These are phyloP conservation scores for Macroventuria anomochaeta DNA, from an alignment of 2,329 filamentous ascomycete genomes.

Conservation along the genomic window DNA sequence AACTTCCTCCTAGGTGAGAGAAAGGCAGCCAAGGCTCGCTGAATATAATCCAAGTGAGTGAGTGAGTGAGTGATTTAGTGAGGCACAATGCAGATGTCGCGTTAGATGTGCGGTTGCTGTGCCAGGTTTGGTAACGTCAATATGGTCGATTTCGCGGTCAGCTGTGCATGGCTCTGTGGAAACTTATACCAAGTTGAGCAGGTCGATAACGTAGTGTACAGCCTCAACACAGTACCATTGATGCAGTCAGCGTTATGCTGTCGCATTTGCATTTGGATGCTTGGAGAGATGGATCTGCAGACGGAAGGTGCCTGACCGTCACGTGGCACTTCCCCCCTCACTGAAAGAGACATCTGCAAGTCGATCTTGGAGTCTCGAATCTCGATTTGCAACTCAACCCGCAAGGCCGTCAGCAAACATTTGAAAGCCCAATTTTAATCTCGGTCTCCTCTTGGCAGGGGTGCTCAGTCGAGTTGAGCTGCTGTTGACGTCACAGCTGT, in stretches of 20 bases:
- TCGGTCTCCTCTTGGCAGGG: slow-evolving; percentile 12
- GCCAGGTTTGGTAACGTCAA: no score
- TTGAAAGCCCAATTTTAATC: slow-evolving; percentile 8
- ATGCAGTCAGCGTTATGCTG: neutral
- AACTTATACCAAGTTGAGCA: no score
- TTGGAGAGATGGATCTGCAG: slow-evolving; percentile 2
- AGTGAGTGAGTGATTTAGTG: no score
- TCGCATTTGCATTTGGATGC: neutral
- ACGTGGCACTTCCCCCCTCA: neutral
- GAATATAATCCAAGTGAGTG: no score
- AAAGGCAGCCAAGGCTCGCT: no score
- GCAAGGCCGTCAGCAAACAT: slow-evolving; percentile 1
- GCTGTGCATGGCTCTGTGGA: no score
- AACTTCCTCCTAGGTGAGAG: no score
- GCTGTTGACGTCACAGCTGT: slow-evolving; percentile 12
- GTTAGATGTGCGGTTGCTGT: no score
- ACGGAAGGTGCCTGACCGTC: neutral
- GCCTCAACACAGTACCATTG: neutral
- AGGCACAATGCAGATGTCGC: no score
- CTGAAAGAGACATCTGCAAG: neutral
- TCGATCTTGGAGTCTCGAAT: slow-evolving; percentile 9
- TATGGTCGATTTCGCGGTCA: no score
- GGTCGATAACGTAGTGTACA: neutral
- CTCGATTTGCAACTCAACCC: slow-evolving; percentile 1
- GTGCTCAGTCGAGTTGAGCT: neutral